A percentile compares a stretch with the other conserved stretches of the same genome.
Conservation (phyloP, 805 yeast genomes). For the Debaryomyces prosopidis region DNA sequence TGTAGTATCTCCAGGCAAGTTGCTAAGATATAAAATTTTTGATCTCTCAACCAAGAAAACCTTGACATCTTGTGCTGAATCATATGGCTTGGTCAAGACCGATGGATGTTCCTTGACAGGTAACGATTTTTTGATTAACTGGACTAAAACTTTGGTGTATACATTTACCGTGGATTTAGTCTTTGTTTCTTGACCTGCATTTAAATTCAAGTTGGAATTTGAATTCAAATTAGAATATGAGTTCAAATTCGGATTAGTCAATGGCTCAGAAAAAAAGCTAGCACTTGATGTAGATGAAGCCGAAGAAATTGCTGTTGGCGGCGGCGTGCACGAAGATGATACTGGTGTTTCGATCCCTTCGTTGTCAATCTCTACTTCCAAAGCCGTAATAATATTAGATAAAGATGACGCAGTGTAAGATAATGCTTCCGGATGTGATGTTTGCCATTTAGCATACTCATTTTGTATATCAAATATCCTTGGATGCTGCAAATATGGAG, state of each 20-base stretch:
- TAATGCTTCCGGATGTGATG: constrained; percentile 52
- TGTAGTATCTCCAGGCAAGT: constrained; percentile 81
- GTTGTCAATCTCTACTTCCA: constrained; percentile 38
- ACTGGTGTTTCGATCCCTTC: constrained; percentile 7
- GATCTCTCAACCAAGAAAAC: constrained; percentile 72
- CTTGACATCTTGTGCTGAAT: constrained; percentile 69
- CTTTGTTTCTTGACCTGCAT: constrained; percentile 29
- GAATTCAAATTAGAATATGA: not conserved
- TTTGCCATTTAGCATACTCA: constrained; percentile 75
- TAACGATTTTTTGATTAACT: constrained; percentile 48
- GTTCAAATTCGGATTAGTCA: not conserved
- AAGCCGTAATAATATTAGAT: constrained; percentile 46
- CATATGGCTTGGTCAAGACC: constrained; percentile 73
- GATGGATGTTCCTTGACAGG: constrained; percentile 52
- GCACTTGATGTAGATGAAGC: constrained; percentile 8
- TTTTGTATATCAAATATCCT: constrained; percentile 71
- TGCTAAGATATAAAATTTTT: constrained; percentile 75
- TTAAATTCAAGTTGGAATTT: not conserved
- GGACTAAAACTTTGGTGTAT: constrained; percentile 44
- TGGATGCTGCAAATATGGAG: constrained; percentile 74
- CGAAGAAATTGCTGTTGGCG: constrained; percentile 3
- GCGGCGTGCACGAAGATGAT: constrained; percentile 9
- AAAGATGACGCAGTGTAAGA: constrained; percentile 34
- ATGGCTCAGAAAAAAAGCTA: constrained; percentile 3
- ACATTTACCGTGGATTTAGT: constrained; percentile 48